A percentile compares a stretch with the other conserved stretches of the same genome.
phyloP scores from a whole-genome alignment of 2,329 filamentous ascomycete genomes.

The Leptographium flavum region DNA sequence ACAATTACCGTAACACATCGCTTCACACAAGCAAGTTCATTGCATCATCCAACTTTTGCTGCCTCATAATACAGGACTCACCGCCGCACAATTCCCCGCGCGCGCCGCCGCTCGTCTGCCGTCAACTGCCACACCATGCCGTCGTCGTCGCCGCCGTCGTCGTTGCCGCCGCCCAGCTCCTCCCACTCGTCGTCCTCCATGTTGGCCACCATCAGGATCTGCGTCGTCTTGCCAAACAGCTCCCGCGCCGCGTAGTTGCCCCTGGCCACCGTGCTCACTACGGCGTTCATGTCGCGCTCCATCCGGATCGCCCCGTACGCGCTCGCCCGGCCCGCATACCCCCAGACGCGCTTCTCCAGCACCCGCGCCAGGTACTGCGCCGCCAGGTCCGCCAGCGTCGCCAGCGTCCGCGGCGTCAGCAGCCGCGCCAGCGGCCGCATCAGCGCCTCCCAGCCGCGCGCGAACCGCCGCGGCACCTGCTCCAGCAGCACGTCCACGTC shows the following conservation, averaged over 20 bases:
- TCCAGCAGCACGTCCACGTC: slow-evolving; percentile 38
- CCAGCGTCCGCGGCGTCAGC: slow-evolving; percentile 64
- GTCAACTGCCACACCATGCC: slow-evolving; percentile 60
- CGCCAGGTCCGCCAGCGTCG: slow-evolving; percentile 59
- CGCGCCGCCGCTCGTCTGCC: slow-evolving; percentile 58
- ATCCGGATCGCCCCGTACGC: slow-evolving; percentile 68
- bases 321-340: slow-evolving; percentile 64
- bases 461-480: slow-evolving; percentile 65
- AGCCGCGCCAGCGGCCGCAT: slow-evolving; percentile 75
- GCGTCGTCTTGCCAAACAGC: slow-evolving; percentile 57
- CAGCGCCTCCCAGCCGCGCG: slow-evolving; percentile 71
- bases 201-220: slow-evolving; percentile 76
- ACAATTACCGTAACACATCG: no score
- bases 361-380: slow-evolving; percentile 61
- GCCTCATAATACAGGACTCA: no score
- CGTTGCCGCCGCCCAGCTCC: slow-evolving; percentile 34
- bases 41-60: no score
- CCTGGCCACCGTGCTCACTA: slow-evolving; percentile 52
- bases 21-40: no score
- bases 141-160: slow-evolving; percentile 27
- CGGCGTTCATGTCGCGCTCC: slow-evolving; percentile 68
- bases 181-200: slow-evolving; percentile 97
- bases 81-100: slow-evolving; percentile 50
- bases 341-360: slow-evolving; percentile 78
- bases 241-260: slow-evolving; percentile 70